These are phyloP conservation scores for Dioscorea cayenensis DNA, from an alignment of 116 monocot genomes.

Conservation along the genomic window DNA sequence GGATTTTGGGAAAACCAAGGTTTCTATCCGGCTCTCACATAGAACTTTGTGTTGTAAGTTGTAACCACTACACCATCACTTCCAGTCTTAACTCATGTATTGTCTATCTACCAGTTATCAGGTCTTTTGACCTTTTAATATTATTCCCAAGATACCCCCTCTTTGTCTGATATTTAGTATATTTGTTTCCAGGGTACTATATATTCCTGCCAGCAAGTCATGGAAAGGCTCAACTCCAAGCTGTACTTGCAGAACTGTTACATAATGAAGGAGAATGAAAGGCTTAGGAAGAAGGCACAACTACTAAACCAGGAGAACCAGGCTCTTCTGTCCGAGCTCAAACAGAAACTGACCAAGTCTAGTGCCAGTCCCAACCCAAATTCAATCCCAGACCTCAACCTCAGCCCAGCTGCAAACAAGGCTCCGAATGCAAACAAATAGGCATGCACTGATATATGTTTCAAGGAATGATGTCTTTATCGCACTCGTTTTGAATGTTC, in stretches of 20 bases:
- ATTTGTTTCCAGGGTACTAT: background rate
- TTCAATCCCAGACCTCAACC: background rate
- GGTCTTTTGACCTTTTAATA: background rate
- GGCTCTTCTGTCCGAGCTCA: slow-evolving; percentile 19
- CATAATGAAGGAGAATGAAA: slow-evolving; percentile 33
- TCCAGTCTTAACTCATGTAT: background rate
- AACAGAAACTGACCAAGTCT: slow-evolving; percentile 8
- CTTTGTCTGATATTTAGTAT: slow-evolving; percentile 1
- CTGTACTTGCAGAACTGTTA: slow-evolving; percentile 33
- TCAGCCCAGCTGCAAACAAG: background rate
- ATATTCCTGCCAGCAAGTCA: background rate
- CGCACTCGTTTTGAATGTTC: too few species aligned
- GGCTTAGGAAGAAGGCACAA: slow-evolving; percentile 25
- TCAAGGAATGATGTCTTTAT: background rate
- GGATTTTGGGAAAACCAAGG: background rate
- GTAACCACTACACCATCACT: background rate
- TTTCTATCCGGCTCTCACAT: background rate
- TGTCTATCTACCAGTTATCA: background rate
- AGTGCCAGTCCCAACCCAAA: background rate
- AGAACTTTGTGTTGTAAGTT: background rate
- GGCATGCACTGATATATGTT: background rate
- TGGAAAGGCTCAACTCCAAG: slow-evolving; percentile 33
- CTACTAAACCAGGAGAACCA: slow-evolving; percentile 29
- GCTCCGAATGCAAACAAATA: background rate
- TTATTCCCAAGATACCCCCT: background rate